These are phyloP conservation scores for Pseudonitzschia delicatissima DNA, from an alignment of 108 stramenopile genomes.

Conservation along the genomic window DNA sequence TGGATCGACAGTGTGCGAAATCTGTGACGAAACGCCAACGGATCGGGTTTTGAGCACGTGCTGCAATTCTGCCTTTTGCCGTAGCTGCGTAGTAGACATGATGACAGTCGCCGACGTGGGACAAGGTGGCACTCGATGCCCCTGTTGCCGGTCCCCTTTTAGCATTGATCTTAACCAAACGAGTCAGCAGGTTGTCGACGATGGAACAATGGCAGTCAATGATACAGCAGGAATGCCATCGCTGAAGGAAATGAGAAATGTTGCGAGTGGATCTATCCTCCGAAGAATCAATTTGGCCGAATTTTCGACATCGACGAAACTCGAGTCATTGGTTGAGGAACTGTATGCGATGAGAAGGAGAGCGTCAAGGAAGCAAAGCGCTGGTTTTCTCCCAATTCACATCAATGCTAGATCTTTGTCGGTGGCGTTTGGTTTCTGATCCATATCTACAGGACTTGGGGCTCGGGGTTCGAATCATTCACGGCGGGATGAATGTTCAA, in stretches of 20 bases:
- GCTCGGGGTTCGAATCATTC: slow-evolving; percentile 73
- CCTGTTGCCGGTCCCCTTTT: slow-evolving; percentile 75
- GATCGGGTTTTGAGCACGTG: slow-evolving; percentile 76
- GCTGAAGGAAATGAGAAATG: slow-evolving; percentile 77
- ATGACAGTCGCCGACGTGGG: slow-evolving; percentile 49
- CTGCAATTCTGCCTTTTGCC: slow-evolving; percentile 75
- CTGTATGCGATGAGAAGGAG: slow-evolving; percentile 80
- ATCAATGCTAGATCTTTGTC: slow-evolving; percentile 94
- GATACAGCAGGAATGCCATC: slow-evolving; percentile 47
- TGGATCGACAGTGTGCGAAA: slow-evolving; percentile 67
- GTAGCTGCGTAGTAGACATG: slow-evolving; percentile 76
- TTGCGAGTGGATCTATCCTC: slow-evolving; percentile 80
- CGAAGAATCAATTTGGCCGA: slow-evolving; percentile 90
- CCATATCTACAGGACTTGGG: slow-evolving; percentile 77
- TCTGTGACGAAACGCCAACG: slow-evolving; percentile 80
- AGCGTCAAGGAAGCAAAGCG: slow-evolving; percentile 93
- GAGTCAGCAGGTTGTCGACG: slow-evolving; percentile 55
- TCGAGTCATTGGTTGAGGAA: slow-evolving; percentile 95
- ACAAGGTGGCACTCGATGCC: slow-evolving; percentile 49
- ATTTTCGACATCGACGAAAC: slow-evolving; percentile 94
- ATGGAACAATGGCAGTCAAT: slow-evolving; percentile 37
- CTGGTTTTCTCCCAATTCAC: slow-evolving; percentile 98
- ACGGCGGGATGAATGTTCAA: slow-evolving; percentile 93
- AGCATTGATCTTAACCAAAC: slow-evolving; percentile 76
- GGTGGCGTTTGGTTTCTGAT: slow-evolving; percentile 89